A percentile compares a stretch with the other conserved stretches of the same genome.
phyloP scores from a whole-genome alignment of 1,284 basidiomycete genomes.

The Cryptococcus deneoformans region DNA sequence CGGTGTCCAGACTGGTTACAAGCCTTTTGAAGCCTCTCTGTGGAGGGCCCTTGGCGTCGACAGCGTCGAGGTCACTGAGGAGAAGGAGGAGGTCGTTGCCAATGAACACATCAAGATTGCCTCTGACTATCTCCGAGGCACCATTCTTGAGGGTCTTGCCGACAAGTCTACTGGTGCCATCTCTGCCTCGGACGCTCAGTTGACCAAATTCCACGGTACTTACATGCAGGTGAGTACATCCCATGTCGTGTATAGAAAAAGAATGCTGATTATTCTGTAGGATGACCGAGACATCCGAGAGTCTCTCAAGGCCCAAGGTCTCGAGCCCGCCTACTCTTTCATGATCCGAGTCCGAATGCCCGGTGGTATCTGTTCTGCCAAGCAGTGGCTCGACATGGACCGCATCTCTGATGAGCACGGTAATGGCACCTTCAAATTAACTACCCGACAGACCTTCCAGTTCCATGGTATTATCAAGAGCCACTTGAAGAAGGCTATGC shows the following conservation, averaged over 20 bases:
- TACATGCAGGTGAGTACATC: slow-evolving; percentile 65
- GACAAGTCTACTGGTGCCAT: slow-evolving; percentile 87
- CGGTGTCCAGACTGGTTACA: slow-evolving; percentile 95
- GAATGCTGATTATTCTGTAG: slow-evolving; percentile 36
- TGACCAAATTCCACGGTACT: slow-evolving; percentile 99
- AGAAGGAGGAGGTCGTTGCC: slow-evolving; percentile 94
- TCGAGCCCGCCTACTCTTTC: slow-evolving; percentile 95
- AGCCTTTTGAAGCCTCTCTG: slow-evolving; percentile 83
- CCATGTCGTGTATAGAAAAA: background rate
- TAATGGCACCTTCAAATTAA: slow-evolving; percentile 93
- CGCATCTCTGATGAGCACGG: slow-evolving; percentile 94
- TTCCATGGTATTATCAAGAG: slow-evolving; percentile 98
- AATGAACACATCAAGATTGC: slow-evolving; percentile 99
- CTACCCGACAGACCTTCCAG: slow-evolving; percentile 98
- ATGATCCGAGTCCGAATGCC: slow-evolving; percentile 99
- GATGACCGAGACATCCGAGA: slow-evolving; percentile 98
- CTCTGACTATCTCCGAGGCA: slow-evolving; percentile 89
- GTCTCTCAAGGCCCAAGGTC: slow-evolving; percentile 86
- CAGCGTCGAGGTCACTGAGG: slow-evolving; percentile 80
- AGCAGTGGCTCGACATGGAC: slow-evolving; percentile 96
- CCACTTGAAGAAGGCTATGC: slow-evolving; percentile 93
- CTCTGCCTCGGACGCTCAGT: slow-evolving; percentile 83
- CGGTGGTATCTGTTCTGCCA: slow-evolving; percentile 85
- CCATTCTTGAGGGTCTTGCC: slow-evolving; percentile 85
- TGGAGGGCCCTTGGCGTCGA: slow-evolving; percentile 98